Conservation (phyloP, 768 basidiomycete genomes). For the Lactifluus subvellereus region DNA sequence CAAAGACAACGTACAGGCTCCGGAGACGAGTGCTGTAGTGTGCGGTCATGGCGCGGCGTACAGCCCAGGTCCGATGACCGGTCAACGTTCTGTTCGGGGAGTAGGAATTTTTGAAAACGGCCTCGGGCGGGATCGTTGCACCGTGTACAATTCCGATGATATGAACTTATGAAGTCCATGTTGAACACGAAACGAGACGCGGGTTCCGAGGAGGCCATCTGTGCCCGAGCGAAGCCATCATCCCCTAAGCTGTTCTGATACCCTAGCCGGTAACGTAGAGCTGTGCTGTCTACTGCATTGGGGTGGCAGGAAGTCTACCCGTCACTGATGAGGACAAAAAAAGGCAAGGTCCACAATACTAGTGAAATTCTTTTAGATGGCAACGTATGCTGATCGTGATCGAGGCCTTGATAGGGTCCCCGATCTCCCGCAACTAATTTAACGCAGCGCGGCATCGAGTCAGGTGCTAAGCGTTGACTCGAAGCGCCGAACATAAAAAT, state of each 20-base stretch:
- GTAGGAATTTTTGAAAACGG: background rate
- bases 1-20: background rate
- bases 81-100: background rate
- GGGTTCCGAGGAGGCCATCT: constrained; percentile 16
- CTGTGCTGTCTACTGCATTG: background rate
- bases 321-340: background rate
- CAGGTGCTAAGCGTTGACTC: background rate
- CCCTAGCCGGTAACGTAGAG: background rate
- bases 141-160: background rate
- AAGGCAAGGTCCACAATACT: background rate
- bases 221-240: background rate
- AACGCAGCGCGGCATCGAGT: background rate
- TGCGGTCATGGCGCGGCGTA: background rate
- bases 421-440: background rate
- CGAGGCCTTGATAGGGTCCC: background rate
- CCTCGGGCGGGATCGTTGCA: background rate
- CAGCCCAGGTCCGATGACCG: constrained; percentile 7
- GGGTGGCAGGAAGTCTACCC: background rate
- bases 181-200: background rate
- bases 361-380: background rate
- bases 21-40: background rate
- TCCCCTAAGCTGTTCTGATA: background rate
- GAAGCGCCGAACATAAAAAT: background rate
- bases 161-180: background rate
- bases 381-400: background rate